Percentiles rank a stretch among this genome's conserved stretches.
These are phyloP conservation scores for Boletus vermiculosoides DNA, from an alignment of 768 basidiomycete genomes.

Conservation along the genomic window DNA sequence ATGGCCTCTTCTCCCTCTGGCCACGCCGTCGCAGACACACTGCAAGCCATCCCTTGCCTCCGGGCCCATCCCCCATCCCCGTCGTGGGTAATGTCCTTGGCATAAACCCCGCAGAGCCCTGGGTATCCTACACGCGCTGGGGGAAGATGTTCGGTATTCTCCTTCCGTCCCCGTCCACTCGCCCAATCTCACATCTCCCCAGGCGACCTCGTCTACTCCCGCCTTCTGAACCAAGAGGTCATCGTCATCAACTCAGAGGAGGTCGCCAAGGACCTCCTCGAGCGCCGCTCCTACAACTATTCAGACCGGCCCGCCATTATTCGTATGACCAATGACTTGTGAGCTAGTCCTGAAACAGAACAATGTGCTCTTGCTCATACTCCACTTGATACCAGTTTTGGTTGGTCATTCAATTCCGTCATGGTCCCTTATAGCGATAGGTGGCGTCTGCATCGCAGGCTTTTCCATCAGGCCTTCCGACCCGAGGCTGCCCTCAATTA, in stretches of 20 bases:
- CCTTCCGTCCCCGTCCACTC: conserved; percentile 11
- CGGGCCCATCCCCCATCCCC: conserved; percentile 50
- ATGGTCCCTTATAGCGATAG: conserved; percentile 28
- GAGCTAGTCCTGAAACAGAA: background rate
- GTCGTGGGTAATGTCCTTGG: conserved; percentile 31
- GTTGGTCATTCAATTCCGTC: conserved; percentile 31
- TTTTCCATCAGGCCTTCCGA: conserved; percentile 31
- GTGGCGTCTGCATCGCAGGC: conserved; percentile 30
- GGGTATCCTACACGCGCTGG: conserved; percentile 35
- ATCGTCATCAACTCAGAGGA: conserved; percentile 42
- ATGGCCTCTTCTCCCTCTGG: conserved; percentile 8
- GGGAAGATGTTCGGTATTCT: conserved; percentile 28
- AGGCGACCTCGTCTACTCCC: conserved; percentile 40
- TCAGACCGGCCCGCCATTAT: conserved; percentile 40
- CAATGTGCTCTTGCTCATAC: background rate
- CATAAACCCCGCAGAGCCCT: conserved; percentile 27
- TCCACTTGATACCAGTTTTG: conserved; percentile 16
- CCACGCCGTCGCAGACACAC: conserved; percentile 1
- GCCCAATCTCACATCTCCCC: background rate
- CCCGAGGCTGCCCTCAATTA: conserved; percentile 18
- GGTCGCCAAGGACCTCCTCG: conserved; percentile 42
- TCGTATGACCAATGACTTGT: conserved; percentile 32
- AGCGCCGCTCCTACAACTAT: conserved; percentile 44
- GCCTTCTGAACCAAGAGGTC: conserved; percentile 36
- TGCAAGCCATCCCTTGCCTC: conserved; percentile 36